These are phyloP conservation scores for Aspergillus sergii DNA, from an alignment of 2,329 filamentous ascomycete species.

Conservation along the genomic window DNA sequence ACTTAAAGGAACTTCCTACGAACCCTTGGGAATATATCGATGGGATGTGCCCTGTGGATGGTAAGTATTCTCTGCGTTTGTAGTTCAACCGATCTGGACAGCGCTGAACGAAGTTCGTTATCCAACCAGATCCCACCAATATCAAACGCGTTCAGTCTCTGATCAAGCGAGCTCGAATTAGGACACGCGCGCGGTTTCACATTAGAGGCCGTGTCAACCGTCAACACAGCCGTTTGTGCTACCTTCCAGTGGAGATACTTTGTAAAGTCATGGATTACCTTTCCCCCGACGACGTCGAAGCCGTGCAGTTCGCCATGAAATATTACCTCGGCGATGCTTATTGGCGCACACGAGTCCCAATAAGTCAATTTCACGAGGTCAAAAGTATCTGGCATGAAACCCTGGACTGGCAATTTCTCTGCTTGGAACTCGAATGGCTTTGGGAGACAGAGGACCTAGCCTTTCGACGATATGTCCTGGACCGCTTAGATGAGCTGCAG, in stretches of 20 bases:
- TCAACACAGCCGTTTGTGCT: not conserved
- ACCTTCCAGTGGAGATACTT: too few species aligned
- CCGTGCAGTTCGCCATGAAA: too few species aligned
- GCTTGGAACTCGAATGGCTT: not conserved
- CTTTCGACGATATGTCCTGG: not conserved
- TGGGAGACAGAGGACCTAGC: not conserved
- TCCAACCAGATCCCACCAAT: not conserved
- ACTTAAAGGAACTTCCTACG: too few species aligned
- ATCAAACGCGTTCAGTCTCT: not conserved
- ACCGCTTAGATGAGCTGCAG: not conserved
- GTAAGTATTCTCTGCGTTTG: too few species aligned
- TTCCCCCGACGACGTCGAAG: too few species aligned
- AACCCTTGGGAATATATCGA: too few species aligned
- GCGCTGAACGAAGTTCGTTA: not conserved
- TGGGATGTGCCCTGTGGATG: too few species aligned
- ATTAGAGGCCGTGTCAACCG: not conserved
- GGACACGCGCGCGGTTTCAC: not conserved
- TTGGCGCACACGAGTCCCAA: not conserved
- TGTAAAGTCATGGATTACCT: too few species aligned
- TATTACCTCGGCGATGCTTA: not conserved
- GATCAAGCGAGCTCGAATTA: not conserved
- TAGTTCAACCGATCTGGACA: not conserved
- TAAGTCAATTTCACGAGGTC: not conserved
- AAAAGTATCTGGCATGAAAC: not conserved
- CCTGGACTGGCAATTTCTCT: not conserved